Percentiles rank a stretch among this genome's conserved stretches.
Evolutionary conservation across 208 protist species (phyloP).

Genomic region (Crithidia brevicula): DNA sequence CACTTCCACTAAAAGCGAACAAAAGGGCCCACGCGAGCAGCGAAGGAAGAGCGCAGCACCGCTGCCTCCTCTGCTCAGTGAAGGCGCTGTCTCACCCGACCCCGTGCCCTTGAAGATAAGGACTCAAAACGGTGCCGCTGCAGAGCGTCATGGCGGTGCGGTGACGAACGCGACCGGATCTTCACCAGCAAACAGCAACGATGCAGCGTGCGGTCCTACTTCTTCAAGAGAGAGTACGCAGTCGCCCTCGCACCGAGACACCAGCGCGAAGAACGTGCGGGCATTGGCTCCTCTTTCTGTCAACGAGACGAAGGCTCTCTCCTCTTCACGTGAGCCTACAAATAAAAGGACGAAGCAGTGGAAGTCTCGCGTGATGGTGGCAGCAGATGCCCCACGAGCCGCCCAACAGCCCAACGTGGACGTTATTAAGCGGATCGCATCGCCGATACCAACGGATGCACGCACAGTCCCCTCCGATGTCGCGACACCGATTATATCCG

Average conservation of each 20-base stretch:
- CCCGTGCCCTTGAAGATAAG: too few species aligned
- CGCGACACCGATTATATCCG: too few species aligned
- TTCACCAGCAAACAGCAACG: too few species aligned
- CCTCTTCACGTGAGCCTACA: neutral
- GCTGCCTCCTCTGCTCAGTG: too few species aligned
- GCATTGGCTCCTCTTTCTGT: neutral
- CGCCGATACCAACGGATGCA: too few species aligned
- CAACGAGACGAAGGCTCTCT: neutral
- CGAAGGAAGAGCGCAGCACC: too few species aligned
- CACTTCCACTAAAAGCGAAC: too few species aligned
- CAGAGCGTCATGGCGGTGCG: neutral
- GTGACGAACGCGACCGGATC: too few species aligned
- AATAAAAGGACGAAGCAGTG: neutral
- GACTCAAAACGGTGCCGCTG: too few species aligned
- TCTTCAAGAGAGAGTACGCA: slow-evolving; percentile 3
- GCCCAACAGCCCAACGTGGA: neutral
- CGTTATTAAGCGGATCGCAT: neutral
- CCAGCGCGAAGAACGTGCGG: neutral
- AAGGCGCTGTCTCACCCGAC: too few species aligned
- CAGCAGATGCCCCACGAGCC: neutral
- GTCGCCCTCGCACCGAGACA: slow-evolving; percentile 7
- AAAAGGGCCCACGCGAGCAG: too few species aligned
- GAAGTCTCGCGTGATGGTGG: neutral
- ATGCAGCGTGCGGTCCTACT: neutral
- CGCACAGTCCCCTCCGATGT: too few species aligned